Percentiles rank a stretch among this genome's conserved stretches.
phyloP scores from a whole-genome alignment of 164 flowering plant species.

The Vitis vinifera region DNA sequence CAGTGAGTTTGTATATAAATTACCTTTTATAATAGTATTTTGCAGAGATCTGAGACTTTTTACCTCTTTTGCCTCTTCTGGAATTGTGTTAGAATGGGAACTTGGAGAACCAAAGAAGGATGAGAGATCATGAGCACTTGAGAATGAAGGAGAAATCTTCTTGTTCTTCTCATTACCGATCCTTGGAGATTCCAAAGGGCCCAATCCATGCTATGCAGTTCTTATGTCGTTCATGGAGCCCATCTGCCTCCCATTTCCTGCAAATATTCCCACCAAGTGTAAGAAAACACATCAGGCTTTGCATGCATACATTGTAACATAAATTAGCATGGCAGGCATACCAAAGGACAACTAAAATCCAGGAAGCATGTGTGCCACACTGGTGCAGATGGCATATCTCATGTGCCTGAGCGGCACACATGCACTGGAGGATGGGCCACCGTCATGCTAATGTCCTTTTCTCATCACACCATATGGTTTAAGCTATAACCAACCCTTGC shows the following conservation, averaged over 20 bases:
- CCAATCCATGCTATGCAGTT: conserved; percentile 26
- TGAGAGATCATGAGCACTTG: background rate
- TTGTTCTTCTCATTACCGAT: conserved; percentile 1
- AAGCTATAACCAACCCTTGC: too few relatives aligned
- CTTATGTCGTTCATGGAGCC: conserved; percentile 30
- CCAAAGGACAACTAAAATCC: background rate
- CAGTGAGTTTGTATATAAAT: background rate
- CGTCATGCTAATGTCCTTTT: too few relatives aligned
- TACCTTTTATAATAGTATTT: background rate
- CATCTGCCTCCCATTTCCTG: conserved; percentile 27
- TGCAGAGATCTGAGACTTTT: background rate
- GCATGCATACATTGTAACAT: background rate
- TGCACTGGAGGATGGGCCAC: too few relatives aligned
- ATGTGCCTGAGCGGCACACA: too few relatives aligned
- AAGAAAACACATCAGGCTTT: background rate
- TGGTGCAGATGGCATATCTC: too few relatives aligned
- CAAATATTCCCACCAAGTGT: conserved; percentile 23
- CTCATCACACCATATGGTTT: too few relatives aligned
- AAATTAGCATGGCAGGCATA: background rate
- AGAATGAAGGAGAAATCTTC: background rate
- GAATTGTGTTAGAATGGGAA: background rate
- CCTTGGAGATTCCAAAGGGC: conserved; percentile 1
- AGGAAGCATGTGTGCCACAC: too few relatives aligned
- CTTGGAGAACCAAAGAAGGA: background rate
- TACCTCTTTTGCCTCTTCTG: background rate